Base-by-base conservation (phyloP, 1,284 basidiomycete genomes). In the Microbotryum scabiosae region DNA sequence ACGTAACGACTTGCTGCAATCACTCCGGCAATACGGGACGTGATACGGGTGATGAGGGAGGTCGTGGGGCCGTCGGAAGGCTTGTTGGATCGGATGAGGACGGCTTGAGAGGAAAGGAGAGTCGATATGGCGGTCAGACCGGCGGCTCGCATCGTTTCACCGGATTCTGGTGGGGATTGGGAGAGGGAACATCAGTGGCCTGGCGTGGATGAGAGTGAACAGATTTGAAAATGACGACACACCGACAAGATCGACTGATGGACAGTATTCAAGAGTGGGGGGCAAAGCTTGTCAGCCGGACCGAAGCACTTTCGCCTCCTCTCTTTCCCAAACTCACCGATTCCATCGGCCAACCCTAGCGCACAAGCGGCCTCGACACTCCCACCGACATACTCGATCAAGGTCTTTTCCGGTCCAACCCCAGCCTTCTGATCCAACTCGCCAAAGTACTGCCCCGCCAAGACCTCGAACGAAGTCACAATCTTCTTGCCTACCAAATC, bases 71-170 rank as follows among this genome's bases (percentile, higher is more conserved):
- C 80, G 3, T 81, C 78, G 53, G 86, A 79, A 3, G 85, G 78
- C 61, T 67, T 67, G n/a, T 72, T 69, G 1, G 92, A 89, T 63
- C 85, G 86, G 80, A 99, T 97, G 51, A 99, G 83, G 57, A 97
- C 90, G 4, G 94, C 94, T 78, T 99, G 88, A 0, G 91, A 89
- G 51, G 84, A 76, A 59, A 97, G 82, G 18, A 98, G 76, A 2
- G 90, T 94, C 50, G 86, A 87, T 72, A 98, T 96, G 36, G 92
- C 84, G 75, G 90, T 88, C 57, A 99, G 80, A 52, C 94, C 94
- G 2, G 93, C 94, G 26, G 94, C 96, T 48, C 94, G 90, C 96
- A 99, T 99, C 2, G 94, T 99, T 72, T 98, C 96, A 32, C 94
- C 94, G n/a, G 90, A 96, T 77, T 98, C 94, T 90, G 74, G 54